Conservation (phyloP, 2,329 filamentous ascomycete species). For the Hansfordia pulvinata region DNA sequence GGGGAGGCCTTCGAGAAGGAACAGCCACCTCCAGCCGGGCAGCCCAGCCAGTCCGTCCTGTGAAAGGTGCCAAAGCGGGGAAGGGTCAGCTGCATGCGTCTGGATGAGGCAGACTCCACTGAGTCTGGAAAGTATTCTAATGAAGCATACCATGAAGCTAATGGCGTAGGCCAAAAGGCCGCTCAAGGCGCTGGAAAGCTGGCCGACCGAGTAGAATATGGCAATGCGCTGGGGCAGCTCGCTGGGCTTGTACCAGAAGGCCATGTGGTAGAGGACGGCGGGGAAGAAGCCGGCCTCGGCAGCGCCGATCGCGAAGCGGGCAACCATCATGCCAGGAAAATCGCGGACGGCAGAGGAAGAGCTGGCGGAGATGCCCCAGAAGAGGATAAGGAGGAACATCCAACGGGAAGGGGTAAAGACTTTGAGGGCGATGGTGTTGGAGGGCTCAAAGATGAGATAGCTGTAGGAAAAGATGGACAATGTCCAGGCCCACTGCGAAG, state of each 20-base stretch:
- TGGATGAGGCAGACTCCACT: too few relatives aligned
- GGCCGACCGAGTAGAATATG: slow-evolving; percentile 20
- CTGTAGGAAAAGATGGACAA: slow-evolving; percentile 25
- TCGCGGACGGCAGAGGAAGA: slow-evolving; percentile 18
- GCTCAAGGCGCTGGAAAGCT: slow-evolving; percentile 18
- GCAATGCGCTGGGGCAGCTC: slow-evolving; percentile 22
- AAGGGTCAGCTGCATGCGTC: too few relatives aligned
- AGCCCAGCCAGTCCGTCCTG: slow-evolving; percentile 15
- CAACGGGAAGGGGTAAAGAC: slow-evolving; percentile 17
- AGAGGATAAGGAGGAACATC: slow-evolving; percentile 20
- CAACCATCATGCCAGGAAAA: slow-evolving; percentile 22
- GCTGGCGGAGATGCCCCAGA: slow-evolving; percentile 22
- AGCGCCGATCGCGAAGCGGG: slow-evolving; percentile 21
- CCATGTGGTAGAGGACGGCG: slow-evolving; percentile 21
- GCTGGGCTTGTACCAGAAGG: slow-evolving; percentile 22
- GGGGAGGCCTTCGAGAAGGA: slow-evolving; percentile 21
- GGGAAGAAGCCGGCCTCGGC: slow-evolving; percentile 23
- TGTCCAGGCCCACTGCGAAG: slow-evolving; percentile 22
- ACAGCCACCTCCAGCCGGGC: slow-evolving; percentile 22
- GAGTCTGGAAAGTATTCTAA: too few relatives aligned
- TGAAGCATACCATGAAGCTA: slow-evolving; percentile 20
- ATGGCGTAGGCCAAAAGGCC: slow-evolving; percentile 22
- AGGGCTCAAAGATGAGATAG: slow-evolving; percentile 23
- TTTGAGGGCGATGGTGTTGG: slow-evolving; percentile 22
- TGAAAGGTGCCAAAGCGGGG: neutral